Conservation (phyloP, 192 early-diverging fungal genomes). For the Coemansia sp. region DNA sequence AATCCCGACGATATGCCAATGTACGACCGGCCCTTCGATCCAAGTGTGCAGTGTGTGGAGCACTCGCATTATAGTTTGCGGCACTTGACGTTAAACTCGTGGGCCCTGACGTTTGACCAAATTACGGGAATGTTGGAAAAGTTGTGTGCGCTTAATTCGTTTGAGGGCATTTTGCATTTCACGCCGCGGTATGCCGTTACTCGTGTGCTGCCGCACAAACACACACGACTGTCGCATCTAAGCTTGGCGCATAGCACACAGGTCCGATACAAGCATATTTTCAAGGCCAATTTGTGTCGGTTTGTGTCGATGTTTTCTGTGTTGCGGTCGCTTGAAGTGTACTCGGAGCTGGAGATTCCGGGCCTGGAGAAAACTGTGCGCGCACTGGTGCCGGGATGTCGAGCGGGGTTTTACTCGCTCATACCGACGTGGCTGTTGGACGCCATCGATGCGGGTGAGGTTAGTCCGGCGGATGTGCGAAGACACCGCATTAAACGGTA, state of each 20-base stretch:
- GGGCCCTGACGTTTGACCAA: constrained; percentile 45
- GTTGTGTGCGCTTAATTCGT: constrained; percentile 13
- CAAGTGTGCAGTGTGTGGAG: not conserved
- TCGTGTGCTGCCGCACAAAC: not conserved
- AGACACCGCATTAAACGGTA: not conserved
- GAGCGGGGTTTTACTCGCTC: constrained; percentile 18
- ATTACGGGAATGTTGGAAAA: constrained; percentile 3
- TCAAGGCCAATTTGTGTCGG: constrained; percentile 20
- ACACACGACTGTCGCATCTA: constrained; percentile 12
- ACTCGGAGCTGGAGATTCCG: constrained; percentile 18
- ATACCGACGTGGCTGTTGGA: constrained; percentile 24
- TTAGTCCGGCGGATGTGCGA: not conserved
- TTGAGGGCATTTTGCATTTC: constrained; percentile 33
- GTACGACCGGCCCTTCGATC: constrained; percentile 17
- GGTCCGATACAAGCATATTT: constrained; percentile 16
- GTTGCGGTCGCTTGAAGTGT: constrained; percentile 28
- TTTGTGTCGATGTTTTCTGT: constrained; percentile 18
- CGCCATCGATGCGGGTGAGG: constrained; percentile 4
- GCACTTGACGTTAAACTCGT: constrained; percentile 25
- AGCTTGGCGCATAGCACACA: constrained; percentile 20
- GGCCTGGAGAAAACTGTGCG: constrained; percentile 15
- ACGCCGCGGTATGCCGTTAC: constrained; percentile 8
- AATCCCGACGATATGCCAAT: not conserved
- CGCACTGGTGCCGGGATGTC: constrained; percentile 14
- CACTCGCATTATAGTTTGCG: not conserved